Evolutionary conservation across 768 basidiomycete species (phyloP).

Genomic region (Lentinula sp.): DNA sequence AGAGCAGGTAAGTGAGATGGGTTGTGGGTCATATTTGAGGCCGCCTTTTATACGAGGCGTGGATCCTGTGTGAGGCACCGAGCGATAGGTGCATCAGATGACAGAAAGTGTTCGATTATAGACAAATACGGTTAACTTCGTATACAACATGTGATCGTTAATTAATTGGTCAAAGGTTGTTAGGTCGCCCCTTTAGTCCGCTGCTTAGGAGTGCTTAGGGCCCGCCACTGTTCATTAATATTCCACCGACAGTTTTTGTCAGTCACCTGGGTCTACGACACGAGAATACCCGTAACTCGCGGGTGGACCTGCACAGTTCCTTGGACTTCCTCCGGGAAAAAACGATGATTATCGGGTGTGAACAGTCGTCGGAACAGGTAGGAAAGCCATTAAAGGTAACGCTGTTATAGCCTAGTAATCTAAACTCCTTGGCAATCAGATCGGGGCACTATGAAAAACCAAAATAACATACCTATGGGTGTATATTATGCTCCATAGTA

Average conservation of each 20-base stretch:
- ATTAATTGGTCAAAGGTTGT: background rate
- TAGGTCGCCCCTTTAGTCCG: background rate
- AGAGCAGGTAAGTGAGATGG: background rate
- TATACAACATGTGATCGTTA: conserved; percentile 1
- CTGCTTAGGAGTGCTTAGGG: background rate
- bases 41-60: background rate
- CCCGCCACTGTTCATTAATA: background rate
- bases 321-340: background rate
- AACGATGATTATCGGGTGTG: background rate
- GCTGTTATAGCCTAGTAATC: background rate
- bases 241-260: background rate
- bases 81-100: background rate
- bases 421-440: background rate
- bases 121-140: background rate
- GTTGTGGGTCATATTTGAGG: background rate
- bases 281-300: background rate
- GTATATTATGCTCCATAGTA: conserved; percentile 14
- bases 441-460: conserved; percentile 1
- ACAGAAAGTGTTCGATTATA: background rate
- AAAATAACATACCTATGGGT: conserved; percentile 9
- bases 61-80: background rate
- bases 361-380: background rate
- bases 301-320: background rate
- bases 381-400: background rate
- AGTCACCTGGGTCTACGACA: background rate